Percentiles rank a stretch among this genome's conserved stretches.
phyloP scores from a whole-genome alignment of 1,284 basidiomycete species.

The Rhodotorula glutinis region DNA sequence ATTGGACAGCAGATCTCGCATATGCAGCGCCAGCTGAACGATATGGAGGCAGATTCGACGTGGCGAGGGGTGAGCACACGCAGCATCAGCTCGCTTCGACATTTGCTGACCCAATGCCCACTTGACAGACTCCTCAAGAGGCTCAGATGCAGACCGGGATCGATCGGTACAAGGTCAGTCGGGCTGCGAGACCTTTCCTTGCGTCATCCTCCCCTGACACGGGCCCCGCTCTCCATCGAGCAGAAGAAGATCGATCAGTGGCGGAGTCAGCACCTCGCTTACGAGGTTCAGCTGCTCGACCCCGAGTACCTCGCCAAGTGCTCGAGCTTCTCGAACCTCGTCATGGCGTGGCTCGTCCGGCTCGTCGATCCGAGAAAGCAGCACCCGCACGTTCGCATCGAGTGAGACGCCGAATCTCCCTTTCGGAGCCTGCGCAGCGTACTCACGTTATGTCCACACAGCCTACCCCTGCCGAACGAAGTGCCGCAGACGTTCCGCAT shows the following conservation, averaged over 20 bases:
- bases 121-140: constrained; percentile 55
- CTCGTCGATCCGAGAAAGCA: constrained; percentile 78
- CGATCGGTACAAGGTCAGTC: constrained; percentile 43
- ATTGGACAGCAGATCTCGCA: constrained; percentile 61
- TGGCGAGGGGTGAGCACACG: constrained; percentile 6
- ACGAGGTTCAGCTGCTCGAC: constrained; percentile 80
- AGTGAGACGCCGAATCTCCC: constrained; percentile 55
- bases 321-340: constrained; percentile 79
- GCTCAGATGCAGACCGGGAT: constrained; percentile 37
- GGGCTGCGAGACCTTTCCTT: background rate
- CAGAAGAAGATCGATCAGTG: constrained; percentile 65
- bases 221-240: background rate
- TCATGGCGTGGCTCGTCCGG: constrained; percentile 92
- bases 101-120: background rate
- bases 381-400: constrained; percentile 68
- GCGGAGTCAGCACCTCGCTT: constrained; percentile 69
- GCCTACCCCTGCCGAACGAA: constrained; percentile 78
- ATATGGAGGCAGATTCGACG: constrained; percentile 59
- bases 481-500: constrained; percentile 81
- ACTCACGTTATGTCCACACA: constrained; percentile 45
- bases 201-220: too few relatives aligned
- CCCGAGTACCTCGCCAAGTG: constrained; percentile 76
- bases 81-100: background rate
- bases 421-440: background rate
- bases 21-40: constrained; percentile 38